phyloP scores from a whole-genome alignment of 768 basidiomycete genomes.

The Phaeotremella skinneri region DNA sequence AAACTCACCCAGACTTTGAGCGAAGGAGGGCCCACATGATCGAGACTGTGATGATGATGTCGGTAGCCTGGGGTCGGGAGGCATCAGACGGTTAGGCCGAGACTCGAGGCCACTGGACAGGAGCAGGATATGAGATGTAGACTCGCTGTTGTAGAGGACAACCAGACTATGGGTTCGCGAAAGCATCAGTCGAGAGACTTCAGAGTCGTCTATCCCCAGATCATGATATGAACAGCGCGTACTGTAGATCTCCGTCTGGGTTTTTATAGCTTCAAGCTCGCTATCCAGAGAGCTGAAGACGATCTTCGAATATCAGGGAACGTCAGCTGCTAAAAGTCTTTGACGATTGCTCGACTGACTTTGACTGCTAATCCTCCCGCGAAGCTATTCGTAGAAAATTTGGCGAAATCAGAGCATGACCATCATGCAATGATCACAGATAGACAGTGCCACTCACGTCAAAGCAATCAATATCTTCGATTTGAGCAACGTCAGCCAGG shows the following conservation, averaged over 20 bases:
- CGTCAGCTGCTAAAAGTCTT: no score
- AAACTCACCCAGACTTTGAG: constrained; percentile 28
- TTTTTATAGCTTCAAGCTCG: constrained; percentile 18
- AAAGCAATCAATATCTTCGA: no score
- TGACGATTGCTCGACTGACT: no score
- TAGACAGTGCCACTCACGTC: neutral
- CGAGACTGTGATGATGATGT: constrained; percentile 25
- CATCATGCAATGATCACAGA: neutral
- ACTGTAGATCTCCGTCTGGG: neutral
- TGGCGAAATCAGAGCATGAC: neutral
- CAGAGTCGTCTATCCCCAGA: no score
- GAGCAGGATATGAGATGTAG: neutral
- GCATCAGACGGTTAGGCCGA: no score
- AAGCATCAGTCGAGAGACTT: no score
- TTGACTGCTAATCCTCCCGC: constrained; percentile 27
- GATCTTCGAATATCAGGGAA: constrained; percentile 6
- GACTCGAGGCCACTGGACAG: no score
- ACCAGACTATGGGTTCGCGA: neutral
- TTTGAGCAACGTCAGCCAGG: no score
- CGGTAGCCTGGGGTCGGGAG: constrained; percentile 23
- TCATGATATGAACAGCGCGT: no score
- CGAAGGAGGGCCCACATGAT: constrained; percentile 25
- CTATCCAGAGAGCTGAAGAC: constrained; percentile 25
- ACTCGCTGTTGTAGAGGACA: neutral
- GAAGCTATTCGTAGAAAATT: constrained; percentile 4